Evolutionary conservation across 2,329 filamentous ascomycete species (phyloP), one percentile per base, ranked within the genome.

Genomic region (Penicillium sp.): DNA sequence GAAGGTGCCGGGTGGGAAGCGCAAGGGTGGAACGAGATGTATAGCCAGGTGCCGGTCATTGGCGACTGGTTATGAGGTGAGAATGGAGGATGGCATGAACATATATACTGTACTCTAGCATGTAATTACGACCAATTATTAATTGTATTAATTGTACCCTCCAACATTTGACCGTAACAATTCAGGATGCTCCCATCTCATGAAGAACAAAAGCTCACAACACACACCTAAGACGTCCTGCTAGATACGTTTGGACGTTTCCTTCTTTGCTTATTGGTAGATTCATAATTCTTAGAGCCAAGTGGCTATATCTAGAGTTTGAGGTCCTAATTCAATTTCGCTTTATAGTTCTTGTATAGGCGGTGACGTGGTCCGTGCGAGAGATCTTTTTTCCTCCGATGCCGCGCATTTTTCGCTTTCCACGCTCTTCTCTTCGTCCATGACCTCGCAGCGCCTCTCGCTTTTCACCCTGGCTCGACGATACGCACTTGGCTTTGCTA

Each of bases 21-120:
- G 2, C 87, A 79, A 60, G 79, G 88, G 44, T 96, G 92, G 71
- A 88, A 96, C 74, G 81, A 84, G 44, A 76, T 96, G 57, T 91
- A 85, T 67, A 76, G 70, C 55, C 78, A 76, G 46, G 76, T 87
- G 38, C 85, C 85, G 1, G 60, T 85, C 11, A 65, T 86, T 47
- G 78, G 79, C 1, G 65, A 69, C 47, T 84, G 78, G 75, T 65
- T 78, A 59, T 80, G 62, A 69, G 31, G 28, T 16, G 31, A 25
- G 13, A 50, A 27, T 31, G 33, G 24, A 46, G 36, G 38, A 41
- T 27, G 43, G 11, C 11, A 51, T 40, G 20, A 36, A 44, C 33
- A 44, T 9, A 44, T 9, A 53, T 42, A 55, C 41, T 51, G 50
- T 50, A 48, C 35, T 33, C 28, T 46, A 36, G 36, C 35, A 38